Conservation (phyloP, 345 rosid species). For the Passiflora organensis region DNA sequence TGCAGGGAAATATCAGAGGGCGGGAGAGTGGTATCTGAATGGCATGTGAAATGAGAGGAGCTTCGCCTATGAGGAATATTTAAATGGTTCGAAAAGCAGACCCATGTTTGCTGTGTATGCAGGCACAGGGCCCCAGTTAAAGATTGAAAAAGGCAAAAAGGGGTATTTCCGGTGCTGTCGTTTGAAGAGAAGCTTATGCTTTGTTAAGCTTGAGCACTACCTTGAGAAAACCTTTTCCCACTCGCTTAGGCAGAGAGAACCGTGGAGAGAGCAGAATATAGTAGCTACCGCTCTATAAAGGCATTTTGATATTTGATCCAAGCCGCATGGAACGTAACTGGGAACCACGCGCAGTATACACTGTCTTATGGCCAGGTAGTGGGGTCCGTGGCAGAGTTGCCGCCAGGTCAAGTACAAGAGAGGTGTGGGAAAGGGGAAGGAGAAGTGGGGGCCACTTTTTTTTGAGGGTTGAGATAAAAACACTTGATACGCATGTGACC, state of each 20-base stretch:
- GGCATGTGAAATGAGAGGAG: too few relatives aligned
- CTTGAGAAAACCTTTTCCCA: too few relatives aligned
- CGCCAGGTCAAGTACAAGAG: conserved; percentile 28
- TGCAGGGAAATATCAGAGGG: too few relatives aligned
- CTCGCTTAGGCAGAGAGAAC: too few relatives aligned
- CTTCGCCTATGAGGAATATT: conserved; percentile 38
- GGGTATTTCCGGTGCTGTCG: too few relatives aligned
- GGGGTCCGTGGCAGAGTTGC: conserved; percentile 30
- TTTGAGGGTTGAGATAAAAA: too few relatives aligned
- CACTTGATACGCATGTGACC: conserved; percentile 43
- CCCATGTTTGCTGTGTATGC: conserved; percentile 19
- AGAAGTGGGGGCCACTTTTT: conserved; percentile 23
- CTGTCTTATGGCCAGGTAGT: background rate
- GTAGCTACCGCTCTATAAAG: too few relatives aligned
- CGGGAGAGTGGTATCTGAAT: too few relatives aligned
- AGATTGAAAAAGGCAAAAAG: background rate
- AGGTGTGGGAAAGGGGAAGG: background rate
- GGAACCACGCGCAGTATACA: conserved; percentile 12
- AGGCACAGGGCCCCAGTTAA: conserved; percentile 31
- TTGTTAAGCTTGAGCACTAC: too few relatives aligned
- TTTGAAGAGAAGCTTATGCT: too few relatives aligned
- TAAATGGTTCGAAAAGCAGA: conserved; percentile 26
- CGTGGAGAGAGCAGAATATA: too few relatives aligned
- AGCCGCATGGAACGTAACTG: conserved; percentile 1
- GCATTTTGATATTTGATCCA: background rate